Conservation (phyloP, 306 rosid species). For the Prunus dulcis region DNA sequence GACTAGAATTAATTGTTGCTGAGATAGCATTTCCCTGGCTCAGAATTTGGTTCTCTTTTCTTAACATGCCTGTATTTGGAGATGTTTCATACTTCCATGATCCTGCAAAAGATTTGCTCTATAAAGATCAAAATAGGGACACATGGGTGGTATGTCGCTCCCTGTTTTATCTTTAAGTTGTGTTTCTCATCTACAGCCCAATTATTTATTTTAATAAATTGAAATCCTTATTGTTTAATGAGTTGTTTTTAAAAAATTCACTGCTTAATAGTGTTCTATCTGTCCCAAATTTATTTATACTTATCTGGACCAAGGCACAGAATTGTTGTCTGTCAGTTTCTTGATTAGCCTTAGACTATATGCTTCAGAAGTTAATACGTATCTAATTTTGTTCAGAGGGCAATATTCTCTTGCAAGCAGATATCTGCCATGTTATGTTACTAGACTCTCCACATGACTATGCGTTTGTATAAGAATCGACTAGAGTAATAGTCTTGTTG, state of each 20-base stretch:
- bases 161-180: conserved; percentile 15
- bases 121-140: conserved; percentile 44
- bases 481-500: background rate
- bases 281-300: conserved; percentile 9
- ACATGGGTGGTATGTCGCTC: conserved; percentile 24
- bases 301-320: conserved; percentile 18
- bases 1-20: conserved; percentile 46
- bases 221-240: conserved; percentile 39
- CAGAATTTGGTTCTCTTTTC: conserved; percentile 46
- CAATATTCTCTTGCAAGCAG: background rate
- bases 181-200: conserved; percentile 23
- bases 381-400: background rate
- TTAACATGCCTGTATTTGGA: conserved; percentile 49
- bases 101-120: conserved; percentile 44
- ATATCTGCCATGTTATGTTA: background rate
- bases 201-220: conserved; percentile 56
- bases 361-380: background rate
- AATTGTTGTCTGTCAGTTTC: background rate
- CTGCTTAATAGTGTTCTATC: conserved; percentile 16
- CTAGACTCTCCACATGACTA: background rate
- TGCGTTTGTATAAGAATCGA: background rate
- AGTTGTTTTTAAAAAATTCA: conserved; percentile 14
- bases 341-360: background rate
- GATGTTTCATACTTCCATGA: conserved; percentile 43
- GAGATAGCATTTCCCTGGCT: conserved; percentile 45